phyloP scores from a whole-genome alignment of 495 filamentous ascomycete genomes.

The Tetracladium setigerum region DNA sequence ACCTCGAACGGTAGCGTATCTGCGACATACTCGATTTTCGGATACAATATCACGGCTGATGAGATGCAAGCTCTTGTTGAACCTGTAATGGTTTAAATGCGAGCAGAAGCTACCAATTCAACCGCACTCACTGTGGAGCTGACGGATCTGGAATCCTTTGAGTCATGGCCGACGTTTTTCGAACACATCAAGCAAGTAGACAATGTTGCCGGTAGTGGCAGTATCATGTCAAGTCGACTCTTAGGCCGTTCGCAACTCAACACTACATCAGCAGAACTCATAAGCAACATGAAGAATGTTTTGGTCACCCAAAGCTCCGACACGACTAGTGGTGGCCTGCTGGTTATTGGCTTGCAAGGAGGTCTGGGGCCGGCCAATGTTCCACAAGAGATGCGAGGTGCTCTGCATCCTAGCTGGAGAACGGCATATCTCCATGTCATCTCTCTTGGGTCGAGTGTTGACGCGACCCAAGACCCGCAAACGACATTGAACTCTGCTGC shows the following conservation, averaged over 20 bases:
- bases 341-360: not conserved
- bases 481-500: not conserved
- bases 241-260: not conserved
- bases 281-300: not conserved
- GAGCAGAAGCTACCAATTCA: not conserved
- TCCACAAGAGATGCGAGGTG: not conserved
- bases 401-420: conserved; percentile 1
- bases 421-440: conserved; percentile 4
- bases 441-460: not conserved
- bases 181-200: not conserved
- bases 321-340: not conserved
- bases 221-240: not conserved
- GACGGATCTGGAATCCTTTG: not conserved
- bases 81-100: not conserved
- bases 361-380: conserved; percentile 1
- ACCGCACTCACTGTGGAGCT: not conserved
- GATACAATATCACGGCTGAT: conserved; percentile 1
- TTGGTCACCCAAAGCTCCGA: not conserved
- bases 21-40: not conserved
- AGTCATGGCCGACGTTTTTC: not conserved
- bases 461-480: not conserved
- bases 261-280: not conserved
- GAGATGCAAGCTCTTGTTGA: not conserved
- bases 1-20: not conserved
- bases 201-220: not conserved